A percentile compares a stretch with the other conserved stretches of the same genome.
phyloP scores from a whole-genome alignment of 2,329 filamentous ascomycete genomes.

The Fusarium mexicanum region DNA sequence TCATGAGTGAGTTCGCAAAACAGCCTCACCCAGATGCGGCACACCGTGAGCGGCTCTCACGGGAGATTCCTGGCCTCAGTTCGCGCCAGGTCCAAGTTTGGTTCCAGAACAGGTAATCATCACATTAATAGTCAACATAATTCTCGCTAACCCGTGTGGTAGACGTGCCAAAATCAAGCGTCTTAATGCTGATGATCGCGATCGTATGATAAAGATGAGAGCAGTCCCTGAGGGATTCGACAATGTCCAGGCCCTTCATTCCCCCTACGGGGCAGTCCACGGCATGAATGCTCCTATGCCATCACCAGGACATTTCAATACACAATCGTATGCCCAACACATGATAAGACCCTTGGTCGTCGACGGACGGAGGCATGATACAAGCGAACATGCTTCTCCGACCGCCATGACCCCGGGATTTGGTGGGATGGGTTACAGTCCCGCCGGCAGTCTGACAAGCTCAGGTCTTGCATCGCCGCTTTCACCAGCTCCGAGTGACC shows the following conservation, averaged over 20 bases:
- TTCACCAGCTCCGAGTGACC: slow-evolving; percentile 63
- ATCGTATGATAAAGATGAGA: slow-evolving; percentile 77
- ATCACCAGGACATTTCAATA: slow-evolving; percentile 59
- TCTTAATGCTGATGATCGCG: slow-evolving; percentile 74
- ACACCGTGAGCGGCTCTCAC: slow-evolving; percentile 85
- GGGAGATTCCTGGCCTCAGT: slow-evolving; percentile 90
- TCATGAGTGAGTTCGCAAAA: slow-evolving; percentile 97
- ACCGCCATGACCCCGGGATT: slow-evolving; percentile 74
- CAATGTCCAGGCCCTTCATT: slow-evolving; percentile 74
- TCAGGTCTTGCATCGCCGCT: slow-evolving; percentile 67
- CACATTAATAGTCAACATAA: background rate
- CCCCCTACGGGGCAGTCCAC: slow-evolving; percentile 71
- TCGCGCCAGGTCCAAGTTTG: slow-evolving; percentile 96
- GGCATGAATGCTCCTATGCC: slow-evolving; percentile 59
- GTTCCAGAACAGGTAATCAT: slow-evolving; percentile 91
- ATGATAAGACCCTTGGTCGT: slow-evolving; percentile 75
- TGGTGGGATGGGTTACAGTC: slow-evolving; percentile 72
- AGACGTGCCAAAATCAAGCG: slow-evolving; percentile 79
- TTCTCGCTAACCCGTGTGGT: slow-evolving; percentile 20
- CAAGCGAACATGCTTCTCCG: slow-evolving; percentile 73
- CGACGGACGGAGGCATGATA: slow-evolving; percentile 71
- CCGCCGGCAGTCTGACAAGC: slow-evolving; percentile 59
- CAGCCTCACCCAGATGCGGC: slow-evolving; percentile 94
- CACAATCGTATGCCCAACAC: slow-evolving; percentile 64
- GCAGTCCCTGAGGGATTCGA: slow-evolving; percentile 77